phyloP scores from a whole-genome alignment of 1,139 yeast species.

The Blastobotrys malaysiensis region DNA sequence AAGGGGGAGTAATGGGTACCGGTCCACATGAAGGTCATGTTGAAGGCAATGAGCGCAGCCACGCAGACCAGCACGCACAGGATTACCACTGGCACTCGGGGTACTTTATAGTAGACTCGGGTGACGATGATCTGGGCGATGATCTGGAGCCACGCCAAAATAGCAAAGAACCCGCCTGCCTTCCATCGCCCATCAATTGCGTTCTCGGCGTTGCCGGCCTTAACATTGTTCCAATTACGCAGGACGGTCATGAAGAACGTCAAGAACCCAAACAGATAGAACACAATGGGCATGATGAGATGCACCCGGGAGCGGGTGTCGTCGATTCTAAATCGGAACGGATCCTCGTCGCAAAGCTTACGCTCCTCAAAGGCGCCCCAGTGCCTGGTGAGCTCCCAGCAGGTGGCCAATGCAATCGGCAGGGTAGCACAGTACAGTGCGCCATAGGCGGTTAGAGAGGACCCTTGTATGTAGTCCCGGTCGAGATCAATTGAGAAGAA shows the following conservation, averaged over 20 bases:
- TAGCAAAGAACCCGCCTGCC: constrained; percentile 22
- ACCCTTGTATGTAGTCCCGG: constrained; percentile 26
- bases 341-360: constrained; percentile 23
- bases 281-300: constrained; percentile 20
- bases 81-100: constrained; percentile 19
- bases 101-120: constrained; percentile 21
- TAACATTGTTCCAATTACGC: constrained; percentile 22
- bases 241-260: constrained; percentile 24
- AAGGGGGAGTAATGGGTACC: constrained; percentile 21
- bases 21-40: constrained; percentile 17
- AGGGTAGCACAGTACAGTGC: constrained; percentile 23
- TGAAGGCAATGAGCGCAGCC: constrained; percentile 18
- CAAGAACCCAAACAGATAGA: constrained; percentile 22
- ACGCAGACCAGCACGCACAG: constrained; percentile 17
- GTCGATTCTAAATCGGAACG: constrained; percentile 18
- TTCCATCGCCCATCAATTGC: constrained; percentile 23
- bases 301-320: constrained; percentile 21
- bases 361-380: constrained; percentile 31
- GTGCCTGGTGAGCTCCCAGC: constrained; percentile 27
- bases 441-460: constrained; percentile 23
- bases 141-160: constrained; percentile 21
- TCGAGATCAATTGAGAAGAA: constrained; percentile 28
- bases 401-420: constrained; percentile 22
- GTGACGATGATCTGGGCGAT: constrained; percentile 19
- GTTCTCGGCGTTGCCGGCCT: constrained; percentile 6